Conservation (phyloP, 2,329 filamentous ascomycete species). For the Aspergillus proliferans region DNA sequence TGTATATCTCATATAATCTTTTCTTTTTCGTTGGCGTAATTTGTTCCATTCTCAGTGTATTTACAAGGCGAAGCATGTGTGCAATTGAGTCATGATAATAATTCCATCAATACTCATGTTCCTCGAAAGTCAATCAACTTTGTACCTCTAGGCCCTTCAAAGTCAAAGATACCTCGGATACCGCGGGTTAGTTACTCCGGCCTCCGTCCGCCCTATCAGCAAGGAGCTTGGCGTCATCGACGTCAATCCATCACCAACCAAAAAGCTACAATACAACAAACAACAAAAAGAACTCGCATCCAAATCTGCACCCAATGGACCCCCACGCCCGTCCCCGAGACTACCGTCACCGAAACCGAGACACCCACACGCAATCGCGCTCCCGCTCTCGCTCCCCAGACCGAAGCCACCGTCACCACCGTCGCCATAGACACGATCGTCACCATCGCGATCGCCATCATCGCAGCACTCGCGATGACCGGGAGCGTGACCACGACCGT, state of each 20-base stretch:
- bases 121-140: neutral
- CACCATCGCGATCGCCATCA: conserved; percentile 15
- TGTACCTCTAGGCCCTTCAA: neutral
- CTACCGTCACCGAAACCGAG: conserved; percentile 15
- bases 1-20: neutral
- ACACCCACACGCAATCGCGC: conserved; percentile 15
- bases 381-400: conserved; percentile 35
- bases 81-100: neutral
- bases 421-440: conserved; percentile 28
- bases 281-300: neutral
- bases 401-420: conserved; percentile 22
- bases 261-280: neutral
- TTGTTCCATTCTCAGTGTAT: conserved; percentile 4
- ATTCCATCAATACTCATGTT: neutral
- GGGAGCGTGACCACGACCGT: conserved; percentile 6
- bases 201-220: too few relatives aligned
- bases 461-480: neutral
- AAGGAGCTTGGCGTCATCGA: neutral
- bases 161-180: too few relatives aligned
- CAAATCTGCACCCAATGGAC: conserved; percentile 12
- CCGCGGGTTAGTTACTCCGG: too few relatives aligned
- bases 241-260: neutral
- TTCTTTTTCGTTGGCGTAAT: neutral
- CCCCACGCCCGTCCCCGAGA: conserved; percentile 11
- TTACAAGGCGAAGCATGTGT: neutral